Conservation (phyloP, 139 green algal species). For the Closterium sp. region DNA sequence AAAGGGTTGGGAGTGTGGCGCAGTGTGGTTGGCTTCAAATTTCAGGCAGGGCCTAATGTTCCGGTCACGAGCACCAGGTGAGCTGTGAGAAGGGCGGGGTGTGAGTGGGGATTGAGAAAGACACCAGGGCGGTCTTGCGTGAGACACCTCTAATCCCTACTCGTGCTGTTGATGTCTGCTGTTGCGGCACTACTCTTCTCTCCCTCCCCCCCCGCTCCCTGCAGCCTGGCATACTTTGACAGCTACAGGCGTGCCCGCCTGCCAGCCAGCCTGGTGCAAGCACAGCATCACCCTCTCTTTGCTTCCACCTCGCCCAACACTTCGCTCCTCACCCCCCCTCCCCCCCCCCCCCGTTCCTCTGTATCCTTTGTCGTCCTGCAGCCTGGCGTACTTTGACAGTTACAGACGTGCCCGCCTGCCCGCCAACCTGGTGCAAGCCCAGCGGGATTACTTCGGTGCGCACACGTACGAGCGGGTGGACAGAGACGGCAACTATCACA, state of each 20-base stretch:
- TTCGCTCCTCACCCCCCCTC: no score
- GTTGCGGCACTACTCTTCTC: neutral
- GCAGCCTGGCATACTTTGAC: slow-evolving; percentile 93
- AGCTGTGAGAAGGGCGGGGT: neutral
- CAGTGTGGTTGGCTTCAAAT: slow-evolving; percentile 70
- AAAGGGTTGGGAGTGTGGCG: slow-evolving; percentile 85
- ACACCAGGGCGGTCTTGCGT: no score
- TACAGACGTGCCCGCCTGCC: slow-evolving; percentile 86
- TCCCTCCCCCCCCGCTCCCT: neutral
- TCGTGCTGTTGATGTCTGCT: no score
- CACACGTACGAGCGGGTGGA: slow-evolving; percentile 89
- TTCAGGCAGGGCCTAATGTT: slow-evolving; percentile 64
- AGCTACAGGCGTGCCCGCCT: slow-evolving; percentile 82
- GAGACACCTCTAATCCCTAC: no score
- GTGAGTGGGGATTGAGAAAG: no score
- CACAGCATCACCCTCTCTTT: slow-evolving; percentile 97
- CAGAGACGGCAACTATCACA: slow-evolving; percentile 57
- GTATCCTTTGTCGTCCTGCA: neutral
- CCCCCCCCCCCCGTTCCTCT: no score
- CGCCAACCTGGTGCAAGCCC: slow-evolving; percentile 95
- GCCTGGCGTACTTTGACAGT: slow-evolving; percentile 95
- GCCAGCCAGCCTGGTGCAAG: slow-evolving; percentile 95
- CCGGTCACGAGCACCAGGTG: slow-evolving; percentile 79
- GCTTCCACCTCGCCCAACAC: slow-evolving; percentile 71
- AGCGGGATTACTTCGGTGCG: slow-evolving; percentile 97